Evolutionary conservation across 2,329 filamentous ascomycete species (phyloP).

Genomic region (Apiospora kogelbergensis): DNA sequence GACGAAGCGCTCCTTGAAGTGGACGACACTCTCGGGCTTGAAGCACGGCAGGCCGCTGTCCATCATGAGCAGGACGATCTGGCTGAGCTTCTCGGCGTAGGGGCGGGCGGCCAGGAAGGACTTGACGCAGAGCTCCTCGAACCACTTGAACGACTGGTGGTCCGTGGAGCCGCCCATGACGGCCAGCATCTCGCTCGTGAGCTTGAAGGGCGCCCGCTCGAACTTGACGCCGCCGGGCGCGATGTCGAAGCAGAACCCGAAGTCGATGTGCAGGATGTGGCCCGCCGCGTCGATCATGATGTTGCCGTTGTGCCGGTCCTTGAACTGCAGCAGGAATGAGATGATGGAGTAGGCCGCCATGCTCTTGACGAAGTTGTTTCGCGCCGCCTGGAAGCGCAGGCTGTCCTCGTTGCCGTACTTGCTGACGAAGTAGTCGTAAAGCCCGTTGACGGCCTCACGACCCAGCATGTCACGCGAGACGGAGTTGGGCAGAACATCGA

Average conservation of each 20-base stretch:
- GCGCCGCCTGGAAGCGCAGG: constrained; percentile 89
- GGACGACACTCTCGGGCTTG: constrained; percentile 90
- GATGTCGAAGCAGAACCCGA: constrained; percentile 99
- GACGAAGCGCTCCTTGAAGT: constrained; percentile 91
- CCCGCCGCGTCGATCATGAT: constrained; percentile 99
- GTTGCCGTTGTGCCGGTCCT: constrained; percentile 98
- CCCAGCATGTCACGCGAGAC: constrained; percentile 99
- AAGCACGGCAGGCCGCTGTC: constrained; percentile 96
- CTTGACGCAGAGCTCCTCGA: constrained; percentile 95
- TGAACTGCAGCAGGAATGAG: constrained; percentile 95
- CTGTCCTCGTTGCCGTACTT: constrained; percentile 98
- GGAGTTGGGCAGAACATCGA: constrained; percentile 95
- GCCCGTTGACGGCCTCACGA: constrained; percentile 93
- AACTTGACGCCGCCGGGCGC: constrained; percentile 96
- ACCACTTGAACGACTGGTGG: constrained; percentile 89
- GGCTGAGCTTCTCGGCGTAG: constrained; percentile 83
- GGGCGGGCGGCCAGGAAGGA: constrained; percentile 86
- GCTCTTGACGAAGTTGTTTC: constrained; percentile 97
- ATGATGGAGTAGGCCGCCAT: constrained; percentile 99
- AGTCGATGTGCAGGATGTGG: constrained; percentile 98
- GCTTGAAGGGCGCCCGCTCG: constrained; percentile 96
- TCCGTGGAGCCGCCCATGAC: constrained; percentile 91
- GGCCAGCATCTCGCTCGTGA: constrained; percentile 96
- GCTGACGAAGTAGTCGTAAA: constrained; percentile 97
- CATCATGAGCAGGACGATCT: constrained; percentile 93